Evolutionary conservation across 1,139 yeast genomes (phyloP).

Genomic region (Debaryomyces sp.): DNA sequence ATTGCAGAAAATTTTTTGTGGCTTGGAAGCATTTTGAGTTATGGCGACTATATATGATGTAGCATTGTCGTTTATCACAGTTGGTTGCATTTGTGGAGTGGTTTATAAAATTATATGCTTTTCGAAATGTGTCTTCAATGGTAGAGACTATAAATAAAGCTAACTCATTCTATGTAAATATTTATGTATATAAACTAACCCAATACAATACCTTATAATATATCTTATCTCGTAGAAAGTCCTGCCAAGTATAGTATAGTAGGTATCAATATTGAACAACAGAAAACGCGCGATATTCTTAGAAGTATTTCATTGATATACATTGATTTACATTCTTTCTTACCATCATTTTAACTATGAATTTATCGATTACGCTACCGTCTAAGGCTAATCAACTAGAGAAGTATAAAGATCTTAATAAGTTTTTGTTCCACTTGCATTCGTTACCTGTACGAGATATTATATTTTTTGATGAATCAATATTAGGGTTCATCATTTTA

Average conservation of each 20-base stretch:
- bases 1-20: slow-evolving; percentile 48
- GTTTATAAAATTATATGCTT: slow-evolving; percentile 13
- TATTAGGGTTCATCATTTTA: slow-evolving; percentile 36
- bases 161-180: background rate
- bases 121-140: slow-evolving; percentile 1
- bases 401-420: slow-evolving; percentile 5
- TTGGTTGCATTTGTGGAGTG: slow-evolving; percentile 34
- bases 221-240: background rate
- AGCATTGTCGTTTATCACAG: slow-evolving; percentile 33
- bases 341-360: slow-evolving; percentile 9
- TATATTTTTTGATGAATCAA: slow-evolving; percentile 41
- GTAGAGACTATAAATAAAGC: background rate
- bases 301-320: background rate
- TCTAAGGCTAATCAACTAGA: slow-evolving; percentile 6
- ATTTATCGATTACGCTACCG: slow-evolving; percentile 12
- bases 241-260: background rate
- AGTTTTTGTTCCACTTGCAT: slow-evolving; percentile 7
- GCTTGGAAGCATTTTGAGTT: slow-evolving; percentile 56
- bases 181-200: background rate
- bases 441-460: slow-evolving; percentile 9
- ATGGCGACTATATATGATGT: slow-evolving; percentile 64
- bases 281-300: background rate
- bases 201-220: too few species aligned
- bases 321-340: background rate
- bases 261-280: background rate